These are phyloP conservation scores for Astrothelium subdiscretum DNA, from an alignment of 495 filamentous ascomycete species.

Conservation along the genomic window DNA sequence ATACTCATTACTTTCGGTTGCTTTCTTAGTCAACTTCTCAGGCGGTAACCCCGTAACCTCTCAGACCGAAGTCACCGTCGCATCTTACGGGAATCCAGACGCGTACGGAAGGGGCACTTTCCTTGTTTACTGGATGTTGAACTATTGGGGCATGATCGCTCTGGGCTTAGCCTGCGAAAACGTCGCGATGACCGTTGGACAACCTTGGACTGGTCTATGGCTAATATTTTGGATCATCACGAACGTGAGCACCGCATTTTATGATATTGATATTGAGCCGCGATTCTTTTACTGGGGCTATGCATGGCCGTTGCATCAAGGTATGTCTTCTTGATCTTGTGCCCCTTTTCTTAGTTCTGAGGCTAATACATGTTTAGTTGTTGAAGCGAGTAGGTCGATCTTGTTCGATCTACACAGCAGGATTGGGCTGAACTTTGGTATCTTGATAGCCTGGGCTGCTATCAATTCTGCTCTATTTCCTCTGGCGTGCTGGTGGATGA, in stretches of 20 bases:
- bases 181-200: constrained; percentile 55
- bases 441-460: constrained; percentile 50
- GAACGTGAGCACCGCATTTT: constrained; percentile 56
- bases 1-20: constrained; percentile 54
- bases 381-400: constrained; percentile 50
- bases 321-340: constrained; percentile 24
- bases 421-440: constrained; percentile 53
- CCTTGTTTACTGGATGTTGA: constrained; percentile 64
- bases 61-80: constrained; percentile 33
- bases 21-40: constrained; percentile 53
- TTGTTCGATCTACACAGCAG: constrained; percentile 51
- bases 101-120: constrained; percentile 52
- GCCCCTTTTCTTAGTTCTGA: background rate
- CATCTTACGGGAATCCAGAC: constrained; percentile 34
- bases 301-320: constrained; percentile 60
- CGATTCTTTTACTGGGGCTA: constrained; percentile 57
- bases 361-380: constrained; percentile 32
- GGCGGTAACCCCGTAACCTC: constrained; percentile 16
- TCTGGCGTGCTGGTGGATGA: constrained; percentile 46
- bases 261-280: constrained; percentile 46
- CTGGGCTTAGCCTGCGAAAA: constrained; percentile 62
- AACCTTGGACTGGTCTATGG: constrained; percentile 58
- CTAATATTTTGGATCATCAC: constrained; percentile 69
- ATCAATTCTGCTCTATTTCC: constrained; percentile 49
- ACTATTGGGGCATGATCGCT: constrained; percentile 58